These are phyloP conservation scores for Phyllosticta citribraziliensis DNA, from an alignment of 2,329 filamentous ascomycete genomes.

Conservation along the genomic window DNA sequence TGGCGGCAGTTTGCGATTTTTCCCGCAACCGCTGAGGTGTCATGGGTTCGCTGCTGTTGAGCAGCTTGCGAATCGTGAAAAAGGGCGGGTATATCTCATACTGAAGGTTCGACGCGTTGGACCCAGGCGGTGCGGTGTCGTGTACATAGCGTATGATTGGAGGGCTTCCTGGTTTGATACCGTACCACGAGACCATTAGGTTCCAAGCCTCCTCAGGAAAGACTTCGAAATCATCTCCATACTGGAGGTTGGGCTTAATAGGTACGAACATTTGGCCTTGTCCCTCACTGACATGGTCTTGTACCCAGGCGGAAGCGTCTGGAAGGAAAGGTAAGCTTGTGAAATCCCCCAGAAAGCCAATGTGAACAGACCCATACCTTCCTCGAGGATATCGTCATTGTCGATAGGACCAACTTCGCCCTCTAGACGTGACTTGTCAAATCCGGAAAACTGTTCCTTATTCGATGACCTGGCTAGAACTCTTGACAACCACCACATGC, in stretches of 20 bases:
- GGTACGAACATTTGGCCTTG: conserved; percentile 53
- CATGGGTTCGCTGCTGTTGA: conserved; percentile 44
- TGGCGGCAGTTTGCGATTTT: conserved; percentile 50
- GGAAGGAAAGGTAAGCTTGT: not conserved
- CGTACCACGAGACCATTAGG: conserved; percentile 73
- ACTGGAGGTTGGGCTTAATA: conserved; percentile 55
- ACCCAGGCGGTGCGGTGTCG: conserved; percentile 56
- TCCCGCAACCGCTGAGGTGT: conserved; percentile 51
- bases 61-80: conserved; percentile 74
- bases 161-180: conserved; percentile 56
- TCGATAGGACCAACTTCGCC: conserved; percentile 70
- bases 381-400: conserved; percentile 41
- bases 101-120: conserved; percentile 50
- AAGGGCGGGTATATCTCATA: conserved; percentile 81
- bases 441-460: conserved; percentile 30
- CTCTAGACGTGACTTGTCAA: conserved; percentile 50
- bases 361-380: conserved; percentile 9
- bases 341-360: not conserved
- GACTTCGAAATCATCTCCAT: conserved; percentile 63
- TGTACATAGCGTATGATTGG: conserved; percentile 69
- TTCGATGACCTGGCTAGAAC: conserved; percentile 58
- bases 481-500: conserved; percentile 65
- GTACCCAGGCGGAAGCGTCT: conserved; percentile 8
- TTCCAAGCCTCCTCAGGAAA: conserved; percentile 76
- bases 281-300: conserved; percentile 21